These are phyloP conservation scores for Echinosophora koreensis DNA, from an alignment of 306 rosid species.

Conservation along the genomic window DNA sequence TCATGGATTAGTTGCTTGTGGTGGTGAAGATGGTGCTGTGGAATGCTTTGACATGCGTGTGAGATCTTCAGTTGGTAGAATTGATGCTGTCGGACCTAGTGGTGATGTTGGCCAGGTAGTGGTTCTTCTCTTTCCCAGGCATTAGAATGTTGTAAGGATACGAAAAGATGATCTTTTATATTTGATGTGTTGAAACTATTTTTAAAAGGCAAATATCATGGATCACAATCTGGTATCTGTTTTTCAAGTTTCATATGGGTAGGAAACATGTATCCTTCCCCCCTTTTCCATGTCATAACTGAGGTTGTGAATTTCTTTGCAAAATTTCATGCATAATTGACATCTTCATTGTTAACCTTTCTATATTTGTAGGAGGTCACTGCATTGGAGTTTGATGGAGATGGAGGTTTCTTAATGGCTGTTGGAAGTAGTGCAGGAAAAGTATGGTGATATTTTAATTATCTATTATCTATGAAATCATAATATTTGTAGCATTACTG, in stretches of 20 bases:
- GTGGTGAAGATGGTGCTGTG: conserved; percentile 95
- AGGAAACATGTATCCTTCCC: conserved; percentile 24
- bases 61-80: conserved; percentile 90
- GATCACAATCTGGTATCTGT: neutral
- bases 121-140: conserved; percentile 34
- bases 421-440: conserved; percentile 96
- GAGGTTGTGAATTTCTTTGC: conserved; percentile 16
- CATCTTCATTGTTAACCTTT: conserved; percentile 29
- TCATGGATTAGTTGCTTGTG: conserved; percentile 95
- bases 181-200: conserved; percentile 27
- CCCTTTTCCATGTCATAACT: conserved; percentile 15
- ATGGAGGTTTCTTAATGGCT: conserved; percentile 84
- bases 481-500: conserved; percentile 1
- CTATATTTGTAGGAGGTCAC: conserved; percentile 83
- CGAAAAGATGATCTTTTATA: conserved; percentile 12
- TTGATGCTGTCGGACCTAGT: conserved; percentile 78
- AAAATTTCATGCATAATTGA: conserved; percentile 16
- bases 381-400: conserved; percentile 81
- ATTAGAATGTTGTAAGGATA: conserved; percentile 15
- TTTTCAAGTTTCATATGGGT: conserved; percentile 33
- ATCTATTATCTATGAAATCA: neutral
- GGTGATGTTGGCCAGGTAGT: conserved; percentile 83
- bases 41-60: conserved; percentile 91
- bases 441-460: conserved; percentile 57
- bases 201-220: neutral